Base-by-base conservation (phyloP, 768 basidiomycete genomes). In the Fomitopsis pulvina region DNA sequence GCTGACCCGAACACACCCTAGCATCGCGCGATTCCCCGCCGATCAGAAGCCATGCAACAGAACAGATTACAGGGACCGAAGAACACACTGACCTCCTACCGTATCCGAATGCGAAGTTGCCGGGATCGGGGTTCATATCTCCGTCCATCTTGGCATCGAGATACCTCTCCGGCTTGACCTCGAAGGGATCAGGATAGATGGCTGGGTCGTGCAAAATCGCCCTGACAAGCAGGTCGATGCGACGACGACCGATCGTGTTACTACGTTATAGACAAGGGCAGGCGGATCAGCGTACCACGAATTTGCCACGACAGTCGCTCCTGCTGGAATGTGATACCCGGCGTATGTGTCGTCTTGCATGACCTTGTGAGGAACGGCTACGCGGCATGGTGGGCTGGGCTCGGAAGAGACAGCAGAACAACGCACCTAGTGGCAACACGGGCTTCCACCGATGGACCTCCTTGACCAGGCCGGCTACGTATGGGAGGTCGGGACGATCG, bases 151-250 rank as follows among this genome's bases (percentile, higher is more conserved):
- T n/a, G 9, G 32, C 4, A 22, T 41, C 16, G 4, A 72, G 54
- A 37, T 66, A 75, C 16, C 73, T 63, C 21, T 67, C 65, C 9
- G 73, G 76, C 3, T 58, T 54, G 55, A 72, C 77, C 14, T 54
- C 54, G 10, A 64, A 54, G 5, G 75, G 71, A 39, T 72, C 55
- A 3, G 61, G 49, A 47, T 71, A 77, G 9, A 64, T 58, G 21
- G 57, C 52, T 45, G 61, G 61, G 40, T 74, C 66, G 28, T 67
- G 66, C 8, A 62, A 58, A 52, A 77, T 63, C 3, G 41, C 41
- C 41, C 41, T 41, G 41, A 4, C 32, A 34, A 34, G n/a, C n/a
- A n/a, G n/a, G n/a, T n/a, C n/a, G n/a, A n/a, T n/a, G n/a, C 14
- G 14, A 16, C 14, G 34, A 16, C 14, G 14, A 4, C 4, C 18